Conservation (phyloP, 768 basidiomycete species). For the Suillus weaverae region DNA sequence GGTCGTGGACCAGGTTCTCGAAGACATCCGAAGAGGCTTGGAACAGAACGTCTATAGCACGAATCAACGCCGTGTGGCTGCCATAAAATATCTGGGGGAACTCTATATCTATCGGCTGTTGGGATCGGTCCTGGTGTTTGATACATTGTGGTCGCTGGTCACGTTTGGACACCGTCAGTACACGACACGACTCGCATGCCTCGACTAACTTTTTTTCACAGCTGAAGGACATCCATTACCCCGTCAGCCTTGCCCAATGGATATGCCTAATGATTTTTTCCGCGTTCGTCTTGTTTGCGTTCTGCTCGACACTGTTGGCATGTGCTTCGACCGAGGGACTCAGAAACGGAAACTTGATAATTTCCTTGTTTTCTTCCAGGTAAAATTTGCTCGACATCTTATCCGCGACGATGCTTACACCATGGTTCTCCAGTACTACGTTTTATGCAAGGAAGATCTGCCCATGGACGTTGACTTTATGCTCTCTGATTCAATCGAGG, state of each 20-base stretch:
- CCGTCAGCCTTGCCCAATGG: slow-evolving; percentile 68
- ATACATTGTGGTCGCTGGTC: slow-evolving; percentile 90
- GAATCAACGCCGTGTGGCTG: slow-evolving; percentile 90
- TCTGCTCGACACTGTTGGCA: slow-evolving; percentile 91
- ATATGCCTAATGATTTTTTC: slow-evolving; percentile 97
- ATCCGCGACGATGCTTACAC: slow-evolving; percentile 7
- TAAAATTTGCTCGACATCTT: slow-evolving; percentile 29
- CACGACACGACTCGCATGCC: slow-evolving; percentile 1
- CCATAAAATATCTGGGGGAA: slow-evolving; percentile 94
- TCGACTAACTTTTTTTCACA: slow-evolving; percentile 33
- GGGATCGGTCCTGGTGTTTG: slow-evolving; percentile 87
- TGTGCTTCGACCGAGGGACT: slow-evolving; percentile 95
- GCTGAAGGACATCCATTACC: slow-evolving; percentile 90
- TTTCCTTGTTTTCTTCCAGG: slow-evolving; percentile 93
- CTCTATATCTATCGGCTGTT: slow-evolving; percentile 94
- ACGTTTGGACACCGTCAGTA: slow-evolving; percentile 94
- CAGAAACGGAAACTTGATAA: slow-evolving; percentile 92
- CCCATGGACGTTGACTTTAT: slow-evolving; percentile 99
- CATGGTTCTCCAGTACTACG: slow-evolving; percentile 59
- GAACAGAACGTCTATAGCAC: slow-evolving; percentile 95
- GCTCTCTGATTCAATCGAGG: slow-evolving; percentile 92
- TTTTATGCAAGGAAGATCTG: slow-evolving; percentile 83
- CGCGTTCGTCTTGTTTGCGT: slow-evolving; percentile 89
- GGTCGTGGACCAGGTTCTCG: slow-evolving; percentile 92
- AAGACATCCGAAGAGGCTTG: slow-evolving; percentile 86